Evolutionary conservation across 441 rosid species (phyloP).

Genomic region (Populus hybrid): DNA sequence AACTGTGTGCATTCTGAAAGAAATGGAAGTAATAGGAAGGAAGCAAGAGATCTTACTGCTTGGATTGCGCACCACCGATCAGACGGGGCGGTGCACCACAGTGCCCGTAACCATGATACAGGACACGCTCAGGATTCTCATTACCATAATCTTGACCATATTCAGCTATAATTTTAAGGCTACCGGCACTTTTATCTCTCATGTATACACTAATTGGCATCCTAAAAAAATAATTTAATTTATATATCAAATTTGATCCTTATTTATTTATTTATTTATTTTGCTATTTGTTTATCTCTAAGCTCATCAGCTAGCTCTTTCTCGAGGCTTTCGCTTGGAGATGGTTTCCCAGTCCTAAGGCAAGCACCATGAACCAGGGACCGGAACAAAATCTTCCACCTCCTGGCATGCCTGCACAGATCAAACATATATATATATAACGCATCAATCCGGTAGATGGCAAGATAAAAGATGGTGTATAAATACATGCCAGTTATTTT

Average conservation of each 20-base stretch:
- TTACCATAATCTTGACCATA: slow-evolving; percentile 63
- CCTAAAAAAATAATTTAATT: slow-evolving; percentile 23
- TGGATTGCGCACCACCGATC: slow-evolving; percentile 24
- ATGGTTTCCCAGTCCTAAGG: slow-evolving; percentile 52
- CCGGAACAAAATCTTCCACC: slow-evolving; percentile 74
- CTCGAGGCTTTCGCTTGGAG: slow-evolving; percentile 49
- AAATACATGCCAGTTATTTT: no score
- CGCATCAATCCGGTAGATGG: background rate
- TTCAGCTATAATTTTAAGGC: slow-evolving; percentile 51
- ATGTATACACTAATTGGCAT: slow-evolving; percentile 56
- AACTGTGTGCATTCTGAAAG: background rate
- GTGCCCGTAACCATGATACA: slow-evolving; percentile 66
- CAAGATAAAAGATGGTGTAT: background rate
- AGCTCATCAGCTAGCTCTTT: slow-evolving; percentile 70
- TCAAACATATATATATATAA: background rate
- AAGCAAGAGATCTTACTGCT: slow-evolving; percentile 38
- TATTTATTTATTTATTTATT: no score
- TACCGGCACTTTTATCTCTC: slow-evolving; percentile 36
- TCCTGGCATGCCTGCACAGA: slow-evolving; percentile 51
- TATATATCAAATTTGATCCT: no score
- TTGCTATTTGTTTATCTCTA: slow-evolving; percentile 24
- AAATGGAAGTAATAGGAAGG: background rate
- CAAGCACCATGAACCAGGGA: slow-evolving; percentile 62
- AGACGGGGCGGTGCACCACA: slow-evolving; percentile 46
- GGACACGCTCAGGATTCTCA: slow-evolving; percentile 52